Evolutionary conservation across 306 rosid genomes (phyloP).

Genomic region (Prunus kanzakura): DNA sequence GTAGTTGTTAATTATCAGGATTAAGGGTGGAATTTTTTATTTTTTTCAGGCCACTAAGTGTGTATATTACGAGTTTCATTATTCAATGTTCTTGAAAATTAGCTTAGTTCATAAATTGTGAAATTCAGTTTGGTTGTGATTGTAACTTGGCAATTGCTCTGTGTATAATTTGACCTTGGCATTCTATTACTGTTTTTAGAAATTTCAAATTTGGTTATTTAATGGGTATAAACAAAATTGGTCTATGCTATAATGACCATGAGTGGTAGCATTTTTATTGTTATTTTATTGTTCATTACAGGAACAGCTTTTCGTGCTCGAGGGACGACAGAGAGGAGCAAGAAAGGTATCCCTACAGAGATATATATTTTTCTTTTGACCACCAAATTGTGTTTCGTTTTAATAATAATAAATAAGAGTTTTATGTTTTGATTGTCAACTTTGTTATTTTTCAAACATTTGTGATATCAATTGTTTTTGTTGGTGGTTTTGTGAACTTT

Average conservation of each 20-base stretch:
- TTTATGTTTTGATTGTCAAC: not conserved
- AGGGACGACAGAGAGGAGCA: not conserved
- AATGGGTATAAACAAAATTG: not conserved
- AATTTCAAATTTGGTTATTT: not conserved
- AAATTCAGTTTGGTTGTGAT: not conserved
- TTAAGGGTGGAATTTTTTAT: not conserved
- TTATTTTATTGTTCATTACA: not conserved
- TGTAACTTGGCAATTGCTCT: not conserved
- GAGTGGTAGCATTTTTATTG: not conserved
- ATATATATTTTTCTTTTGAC: not conserved
- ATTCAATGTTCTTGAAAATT: not conserved
- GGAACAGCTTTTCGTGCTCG: not conserved
- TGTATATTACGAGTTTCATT: not conserved
- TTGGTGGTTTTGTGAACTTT: not conserved
- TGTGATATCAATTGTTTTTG: not conserved
- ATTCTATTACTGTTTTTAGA: not conserved
- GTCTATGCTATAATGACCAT: not conserved
- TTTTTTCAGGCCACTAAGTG: not conserved
- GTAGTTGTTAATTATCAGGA: not conserved
- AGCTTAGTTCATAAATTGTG: not conserved
- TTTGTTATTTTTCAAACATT: not conserved
- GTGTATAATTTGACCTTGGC: not conserved
- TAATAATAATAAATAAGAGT: not conserved
- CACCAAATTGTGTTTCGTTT: not conserved
- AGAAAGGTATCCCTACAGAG: slow-evolving; percentile 7